Conservation (phyloP, 2,329 filamentous ascomycete species). For the Colletotrichum nymphaeae region DNA sequence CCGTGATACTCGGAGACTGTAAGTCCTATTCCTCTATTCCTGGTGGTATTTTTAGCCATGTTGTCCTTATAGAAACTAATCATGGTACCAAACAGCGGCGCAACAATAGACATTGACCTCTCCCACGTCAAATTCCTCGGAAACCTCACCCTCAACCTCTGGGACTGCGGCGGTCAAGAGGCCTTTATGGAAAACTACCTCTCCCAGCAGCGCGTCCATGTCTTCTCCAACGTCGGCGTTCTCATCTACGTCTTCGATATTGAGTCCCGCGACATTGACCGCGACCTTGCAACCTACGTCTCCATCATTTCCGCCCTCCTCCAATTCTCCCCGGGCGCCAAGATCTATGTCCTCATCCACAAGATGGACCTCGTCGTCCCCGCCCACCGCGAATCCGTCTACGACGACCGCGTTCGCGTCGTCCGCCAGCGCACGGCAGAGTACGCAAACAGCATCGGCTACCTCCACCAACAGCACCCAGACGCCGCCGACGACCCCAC, state of each 20-base stretch:
- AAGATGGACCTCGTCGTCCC: constrained; percentile 97
- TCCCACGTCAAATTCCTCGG: constrained; percentile 99
- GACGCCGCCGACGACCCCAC: constrained; percentile 26
- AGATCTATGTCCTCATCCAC: constrained; percentile 95
- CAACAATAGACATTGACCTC: constrained; percentile 98
- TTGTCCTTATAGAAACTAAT: background rate
- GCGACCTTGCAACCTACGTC: constrained; percentile 91
- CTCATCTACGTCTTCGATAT: constrained; percentile 99
- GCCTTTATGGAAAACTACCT: constrained; percentile 99
- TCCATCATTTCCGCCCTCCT: constrained; percentile 89
- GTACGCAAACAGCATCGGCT: constrained; percentile 56
- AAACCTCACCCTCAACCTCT: constrained; percentile 95
- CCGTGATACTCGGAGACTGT: constrained; percentile 89
- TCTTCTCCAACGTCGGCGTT: constrained; percentile 96
- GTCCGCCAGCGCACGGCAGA: constrained; percentile 79
- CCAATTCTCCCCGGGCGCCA: constrained; percentile 84
- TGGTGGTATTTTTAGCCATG: background rate
- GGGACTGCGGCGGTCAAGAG: constrained; percentile 99
- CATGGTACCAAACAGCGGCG: constrained; percentile 65
- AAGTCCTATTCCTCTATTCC: constrained; percentile 41
- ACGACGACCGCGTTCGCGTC: constrained; percentile 83
- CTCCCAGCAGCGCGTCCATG: constrained; percentile 92
- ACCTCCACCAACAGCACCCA: constrained; percentile 25
- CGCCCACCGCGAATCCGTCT: constrained; percentile 81
- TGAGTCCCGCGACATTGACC: constrained; percentile 92